Evolutionary conservation across 768 basidiomycete genomes (phyloP), one percentile per base, ranked within the genome.

Genomic region (Naematelia aurantialba): DNA sequence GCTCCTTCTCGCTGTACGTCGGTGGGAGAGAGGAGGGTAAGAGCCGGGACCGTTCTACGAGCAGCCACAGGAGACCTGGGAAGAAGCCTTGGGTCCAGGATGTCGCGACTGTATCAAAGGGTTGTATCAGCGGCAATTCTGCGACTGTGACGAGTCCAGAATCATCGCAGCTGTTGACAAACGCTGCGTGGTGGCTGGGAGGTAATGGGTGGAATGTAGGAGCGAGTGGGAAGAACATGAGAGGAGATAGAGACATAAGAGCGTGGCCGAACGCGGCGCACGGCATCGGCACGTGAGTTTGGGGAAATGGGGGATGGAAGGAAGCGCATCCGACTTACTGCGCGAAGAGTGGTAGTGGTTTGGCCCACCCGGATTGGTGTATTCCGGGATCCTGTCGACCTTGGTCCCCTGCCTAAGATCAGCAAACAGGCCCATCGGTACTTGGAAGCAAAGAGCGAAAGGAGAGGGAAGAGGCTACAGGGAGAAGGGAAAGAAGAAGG

Each of bases 21-120:
- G 55, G 14, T 17, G 60, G 58, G 39, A 70, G 55, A 19, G 54
- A 54, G 5, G 45, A 30, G 12, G 62, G 66, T 17, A 60, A 50
- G 1, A 70, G 60, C 2, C 45, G 26, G 8, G 30, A n/a, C 21
- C 69, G 68, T 50, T 73, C 71, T 27, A 61, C 67, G 8, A 73
- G 63, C 0, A 68, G 56, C 71, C 71, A 73, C 13, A 73, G 55
- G 14, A 62, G 49, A 14, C 69, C 71, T 13, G 69, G 69, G 47
- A 70, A 70, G 65, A 70, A 70, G 3, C 71, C 71, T 25, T 68
- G 59, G 8, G 71, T 73, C 69, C 67, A 70, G 1, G 62, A 56
- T 44, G 59, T 63, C 8, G 42, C 59, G 52, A 65, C 70, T 72
- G 52, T 3, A 1, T 5, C 5, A 25, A 25, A 21, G 39, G 12